Conservation (phyloP, 345 rosid species). For the Eucalyptus microcorys region DNA sequence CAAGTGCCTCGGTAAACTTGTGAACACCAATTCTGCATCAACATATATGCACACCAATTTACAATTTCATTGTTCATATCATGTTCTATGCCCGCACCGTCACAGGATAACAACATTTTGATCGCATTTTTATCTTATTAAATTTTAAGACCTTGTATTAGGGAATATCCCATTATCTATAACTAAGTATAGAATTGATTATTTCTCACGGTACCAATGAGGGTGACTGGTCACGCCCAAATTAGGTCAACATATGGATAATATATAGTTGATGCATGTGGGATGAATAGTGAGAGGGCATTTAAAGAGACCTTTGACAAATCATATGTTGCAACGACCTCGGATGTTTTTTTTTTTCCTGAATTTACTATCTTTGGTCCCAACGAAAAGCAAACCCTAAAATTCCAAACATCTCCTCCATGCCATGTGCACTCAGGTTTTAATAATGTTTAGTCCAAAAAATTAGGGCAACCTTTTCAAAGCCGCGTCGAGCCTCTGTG, state of each 20-base stretch:
- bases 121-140: background rate
- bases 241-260: background rate
- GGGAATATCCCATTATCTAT: background rate
- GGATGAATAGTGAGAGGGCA: background rate
- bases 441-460: background rate
- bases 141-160: background rate
- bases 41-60: background rate
- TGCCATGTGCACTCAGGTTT: background rate
- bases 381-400: background rate
- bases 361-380: background rate
- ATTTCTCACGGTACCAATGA: background rate
- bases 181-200: background rate
- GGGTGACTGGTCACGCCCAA: background rate
- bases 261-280: background rate
- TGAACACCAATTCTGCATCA: background rate
- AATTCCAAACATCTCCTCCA: background rate
- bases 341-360: background rate
- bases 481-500: background rate
- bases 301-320: background rate
- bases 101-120: background rate
- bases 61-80: background rate
- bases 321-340: background rate
- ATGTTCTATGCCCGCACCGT: background rate
- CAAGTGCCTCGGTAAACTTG: background rate
- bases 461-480: background rate